These are phyloP conservation scores for Zasmidium citrigriseum DNA, from an alignment of 2,329 filamentous ascomycete species.

Conservation along the genomic window DNA sequence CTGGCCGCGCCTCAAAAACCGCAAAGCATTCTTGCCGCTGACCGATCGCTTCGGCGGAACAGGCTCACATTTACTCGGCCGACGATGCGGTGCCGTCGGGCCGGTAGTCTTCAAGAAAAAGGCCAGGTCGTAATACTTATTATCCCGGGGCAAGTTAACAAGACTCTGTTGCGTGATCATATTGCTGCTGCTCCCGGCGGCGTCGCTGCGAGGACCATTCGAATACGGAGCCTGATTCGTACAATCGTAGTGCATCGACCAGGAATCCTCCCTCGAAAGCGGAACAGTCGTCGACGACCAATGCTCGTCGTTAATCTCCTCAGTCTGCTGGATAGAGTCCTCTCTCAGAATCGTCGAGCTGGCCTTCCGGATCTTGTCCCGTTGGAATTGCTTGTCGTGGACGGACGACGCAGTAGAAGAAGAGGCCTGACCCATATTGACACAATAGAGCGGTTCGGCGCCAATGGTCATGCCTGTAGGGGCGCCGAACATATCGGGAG, in stretches of 20 bases:
- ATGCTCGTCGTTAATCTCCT: constrained; percentile 19
- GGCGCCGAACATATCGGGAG: constrained; percentile 28
- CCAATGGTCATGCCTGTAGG: constrained; percentile 25
- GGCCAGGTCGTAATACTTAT: constrained; percentile 37
- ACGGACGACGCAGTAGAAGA: constrained; percentile 23
- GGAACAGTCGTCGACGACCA: constrained; percentile 10
- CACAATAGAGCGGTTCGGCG: constrained; percentile 21
- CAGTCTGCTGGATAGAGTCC: constrained; percentile 29
- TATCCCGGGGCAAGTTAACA: constrained; percentile 28
- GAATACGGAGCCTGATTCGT: constrained; percentile 31
- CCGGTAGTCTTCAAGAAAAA: constrained; percentile 42
- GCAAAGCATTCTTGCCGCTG: constrained; percentile 34
- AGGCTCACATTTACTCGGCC: constrained; percentile 30
- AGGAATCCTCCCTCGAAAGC: constrained; percentile 24
- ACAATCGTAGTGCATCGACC: constrained; percentile 31
- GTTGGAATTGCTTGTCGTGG: constrained; percentile 6
- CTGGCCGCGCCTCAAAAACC: constrained; percentile 28
- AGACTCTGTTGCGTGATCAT: constrained; percentile 36
- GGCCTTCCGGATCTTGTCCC: constrained; percentile 25
- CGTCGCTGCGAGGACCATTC: constrained; percentile 11
- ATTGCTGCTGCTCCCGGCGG: too few species aligned
- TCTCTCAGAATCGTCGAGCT: constrained; percentile 29
- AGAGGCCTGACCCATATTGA: constrained; percentile 33
- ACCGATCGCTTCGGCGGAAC: constrained; percentile 27
- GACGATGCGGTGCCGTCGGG: constrained; percentile 32